Evolutionary conservation across 768 basidiomycete species (phyloP), one percentile per base, ranked within the genome.

Genomic region (Paxillus ammoniavirescens): DNA sequence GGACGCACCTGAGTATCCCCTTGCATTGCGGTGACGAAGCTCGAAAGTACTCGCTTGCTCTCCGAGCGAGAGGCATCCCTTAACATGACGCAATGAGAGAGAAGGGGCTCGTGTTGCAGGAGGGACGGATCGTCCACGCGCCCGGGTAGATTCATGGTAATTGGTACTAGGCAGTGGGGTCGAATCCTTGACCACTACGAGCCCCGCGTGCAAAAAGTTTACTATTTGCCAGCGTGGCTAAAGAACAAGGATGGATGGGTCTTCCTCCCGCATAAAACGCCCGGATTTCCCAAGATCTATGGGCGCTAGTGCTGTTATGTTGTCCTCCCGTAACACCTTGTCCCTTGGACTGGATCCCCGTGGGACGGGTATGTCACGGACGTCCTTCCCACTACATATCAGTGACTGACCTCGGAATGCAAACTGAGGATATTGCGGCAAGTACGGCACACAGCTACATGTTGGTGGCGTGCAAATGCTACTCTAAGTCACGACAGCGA

Each of bases 91-190:
- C 62, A 30, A 43, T 40, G 8, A 23, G 1, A 41, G 31, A 44
- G 7, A 30, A 71, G 55, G 26, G 59, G 67, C 42, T 64, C 66
- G 10, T 69, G 50, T 4, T 55, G 1, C 21, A 60, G 18, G 53
- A 69, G 59, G 26, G 60, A 66, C 6, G 37, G 30, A 18, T 68
- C 69, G 8, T 62, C n/a, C 33, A 53, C 26, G 7, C 9, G 8
- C n/a, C 14, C 0, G 2, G 60, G 67, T 28, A 51, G 48, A 49
- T 67, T 56, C 65, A 66, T 66, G 23, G 46, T 4, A 26, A 26
- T 26, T 26, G 26, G 26, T 6, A 26, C 26, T 26, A 26, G 26
- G 26, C 26, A 26, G 5, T 26, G 26, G 26, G 26, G 5, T 26
- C 2, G 26, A 26, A 4, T 26, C 26, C 8, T 44, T 28, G 35